Evolutionary conservation across 495 filamentous ascomycete genomes (phyloP), one percentile per base, ranked within the genome.

Genomic region (Ramalina intermedia): DNA sequence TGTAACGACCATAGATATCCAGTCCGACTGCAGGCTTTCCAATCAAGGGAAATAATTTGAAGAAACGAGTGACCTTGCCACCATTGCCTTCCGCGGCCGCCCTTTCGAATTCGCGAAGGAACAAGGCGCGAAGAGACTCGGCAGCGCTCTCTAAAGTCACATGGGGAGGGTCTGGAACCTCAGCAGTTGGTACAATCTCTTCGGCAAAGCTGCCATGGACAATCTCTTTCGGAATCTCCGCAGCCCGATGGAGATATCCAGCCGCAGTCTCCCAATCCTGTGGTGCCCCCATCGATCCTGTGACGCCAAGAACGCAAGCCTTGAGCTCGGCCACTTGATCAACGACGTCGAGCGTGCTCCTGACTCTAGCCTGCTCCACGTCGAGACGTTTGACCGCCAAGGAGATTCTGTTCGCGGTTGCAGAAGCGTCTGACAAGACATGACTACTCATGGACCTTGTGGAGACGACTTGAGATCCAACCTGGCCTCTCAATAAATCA

Each of bases 181-280:
- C 91, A 2, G 93, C 87, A 6, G 83, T 96, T 1, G 91, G 90
- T 14, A 98, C 93, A 63, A 94, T 89, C 51, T 84, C 78, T 36
- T 87, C 85, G 1, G 91, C 91, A 59, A 96, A 98, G n/a, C 77
- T 74, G 2, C 93, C 84, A 46, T 82, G 69, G 40, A 89, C 70
- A 51, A 96, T 88, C 0, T 81, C 72, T 16, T 75, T 66, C 1
- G 91, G 88, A 37, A 98, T 81, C 54, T 82, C 77, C 38, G 77
- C 74, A 4, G 93, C 87, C 11, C 91, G 80, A 44, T 81, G 76
- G 38, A 96, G 72, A 62, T 95, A 96, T 33, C 75, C 82, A 37
- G 91, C 91, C 4, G 91, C 91, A 1, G 82, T 90, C 67, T 98
- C 91, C 93, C 93, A 98, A 65, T 96, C 93, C 64, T 98, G 91